These are phyloP conservation scores for Tricholoma saponaceum DNA, from an alignment of 768 basidiomycete genomes.

Conservation along the genomic window DNA sequence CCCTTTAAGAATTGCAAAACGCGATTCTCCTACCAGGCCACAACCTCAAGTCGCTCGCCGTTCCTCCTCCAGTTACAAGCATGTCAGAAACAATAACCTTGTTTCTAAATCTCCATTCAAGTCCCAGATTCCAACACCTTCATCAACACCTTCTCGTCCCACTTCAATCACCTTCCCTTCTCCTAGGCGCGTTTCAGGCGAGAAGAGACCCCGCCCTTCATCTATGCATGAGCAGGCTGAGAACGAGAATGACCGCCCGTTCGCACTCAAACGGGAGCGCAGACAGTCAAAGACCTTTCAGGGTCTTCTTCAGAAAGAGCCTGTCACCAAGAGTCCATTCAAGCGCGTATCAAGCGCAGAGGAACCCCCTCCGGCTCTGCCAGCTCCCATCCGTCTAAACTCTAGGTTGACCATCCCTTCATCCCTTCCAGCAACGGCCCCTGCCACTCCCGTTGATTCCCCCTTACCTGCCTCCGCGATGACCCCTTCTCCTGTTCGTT, in stretches of 20 bases:
- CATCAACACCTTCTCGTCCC: slow-evolving; percentile 32
- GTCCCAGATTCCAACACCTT: slow-evolving; percentile 52
- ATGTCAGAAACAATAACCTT: slow-evolving; percentile 71
- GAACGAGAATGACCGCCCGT: slow-evolving; percentile 64
- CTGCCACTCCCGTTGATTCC: slow-evolving; percentile 17
- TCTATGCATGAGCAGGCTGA: slow-evolving; percentile 71
- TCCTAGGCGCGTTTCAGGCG: slow-evolving; percentile 61
- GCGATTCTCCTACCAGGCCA: slow-evolving; percentile 45
- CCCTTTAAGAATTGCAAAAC: slow-evolving; percentile 73
- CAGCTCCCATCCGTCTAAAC: slow-evolving; percentile 17
- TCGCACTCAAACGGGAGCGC: slow-evolving; percentile 66
- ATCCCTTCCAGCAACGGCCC: slow-evolving; percentile 5
- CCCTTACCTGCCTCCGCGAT: slow-evolving; percentile 23
- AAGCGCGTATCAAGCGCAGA: slow-evolving; percentile 27
- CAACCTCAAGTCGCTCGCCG: slow-evolving; percentile 61
- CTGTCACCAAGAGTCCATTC: slow-evolving; percentile 83
- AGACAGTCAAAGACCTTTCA: slow-evolving; percentile 74
- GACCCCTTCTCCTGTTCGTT: slow-evolving; percentile 52
- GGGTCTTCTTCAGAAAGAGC: slow-evolving; percentile 68
- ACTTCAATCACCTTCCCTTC: slow-evolving; percentile 29
- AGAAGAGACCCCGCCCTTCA: slow-evolving; percentile 70
- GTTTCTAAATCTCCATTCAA: slow-evolving; percentile 88
- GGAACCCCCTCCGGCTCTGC: slow-evolving; percentile 20
- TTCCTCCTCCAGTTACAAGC: slow-evolving; percentile 74
- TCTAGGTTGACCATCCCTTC: slow-evolving; percentile 10